Conservation (phyloP, 2,329 filamentous ascomycete genomes). For the Pyricularia pennisetigena region DNA sequence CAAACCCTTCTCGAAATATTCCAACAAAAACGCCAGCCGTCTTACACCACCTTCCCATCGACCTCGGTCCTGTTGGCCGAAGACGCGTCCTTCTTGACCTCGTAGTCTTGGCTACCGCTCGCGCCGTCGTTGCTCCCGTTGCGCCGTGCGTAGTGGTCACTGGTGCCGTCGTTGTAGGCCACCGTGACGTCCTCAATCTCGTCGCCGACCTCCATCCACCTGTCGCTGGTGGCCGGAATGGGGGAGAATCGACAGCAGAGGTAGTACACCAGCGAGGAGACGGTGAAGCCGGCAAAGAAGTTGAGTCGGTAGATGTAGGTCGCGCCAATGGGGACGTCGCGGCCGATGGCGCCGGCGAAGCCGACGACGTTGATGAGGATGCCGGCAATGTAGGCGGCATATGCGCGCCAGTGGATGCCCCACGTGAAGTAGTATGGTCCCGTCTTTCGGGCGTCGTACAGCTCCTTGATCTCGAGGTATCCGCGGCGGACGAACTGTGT, state of each 20-base stretch:
- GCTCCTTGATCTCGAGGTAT: constrained; percentile 66
- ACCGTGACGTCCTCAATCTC: constrained; percentile 45
- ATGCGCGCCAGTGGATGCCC: constrained; percentile 77
- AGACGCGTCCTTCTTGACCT: neutral
- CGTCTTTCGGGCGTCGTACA: constrained; percentile 61
- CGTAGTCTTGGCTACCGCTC: constrained; percentile 5
- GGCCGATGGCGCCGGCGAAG: constrained; percentile 73
- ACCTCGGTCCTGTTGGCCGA: neutral
- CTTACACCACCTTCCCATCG: neutral
- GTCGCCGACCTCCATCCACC: constrained; percentile 66
- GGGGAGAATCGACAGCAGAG: constrained; percentile 58
- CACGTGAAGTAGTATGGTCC: constrained; percentile 65
- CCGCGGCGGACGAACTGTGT: constrained; percentile 60
- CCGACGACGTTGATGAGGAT: constrained; percentile 89
- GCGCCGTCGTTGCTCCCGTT: neutral
- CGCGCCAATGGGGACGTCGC: constrained; percentile 63
- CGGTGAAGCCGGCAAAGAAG: constrained; percentile 77
- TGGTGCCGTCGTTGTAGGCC: constrained; percentile 26
- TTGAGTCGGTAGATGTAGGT: constrained; percentile 85
- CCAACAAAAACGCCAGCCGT: neutral
- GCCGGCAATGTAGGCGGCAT: constrained; percentile 70
- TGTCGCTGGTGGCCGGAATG: constrained; percentile 61
- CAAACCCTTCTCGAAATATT: neutral
- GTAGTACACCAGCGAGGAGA: constrained; percentile 61
- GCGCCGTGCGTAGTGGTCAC: neutral